Conservation (phyloP, 2,329 filamentous ascomycete species). For the Aspergillus sp. region DNA sequence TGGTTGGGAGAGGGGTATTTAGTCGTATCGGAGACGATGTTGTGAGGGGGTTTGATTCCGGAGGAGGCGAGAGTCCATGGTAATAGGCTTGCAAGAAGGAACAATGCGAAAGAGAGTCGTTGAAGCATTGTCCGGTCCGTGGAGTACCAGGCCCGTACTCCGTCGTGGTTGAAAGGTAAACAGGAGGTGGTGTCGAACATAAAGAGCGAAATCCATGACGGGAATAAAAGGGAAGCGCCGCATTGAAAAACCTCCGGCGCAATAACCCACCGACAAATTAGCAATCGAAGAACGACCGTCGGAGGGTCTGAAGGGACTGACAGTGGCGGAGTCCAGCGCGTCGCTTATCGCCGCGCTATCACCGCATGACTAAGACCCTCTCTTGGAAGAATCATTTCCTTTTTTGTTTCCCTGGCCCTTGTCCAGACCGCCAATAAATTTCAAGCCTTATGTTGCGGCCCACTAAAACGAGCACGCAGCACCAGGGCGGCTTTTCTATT, state of each 20-base stretch:
- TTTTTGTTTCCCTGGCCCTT: background rate
- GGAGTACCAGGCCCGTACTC: no score
- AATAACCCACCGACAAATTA: no score
- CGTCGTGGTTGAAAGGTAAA: no score
- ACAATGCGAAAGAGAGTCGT: background rate
- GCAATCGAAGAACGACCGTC: no score
- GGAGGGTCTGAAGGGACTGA: no score
- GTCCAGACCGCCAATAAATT: background rate
- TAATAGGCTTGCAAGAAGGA: background rate
- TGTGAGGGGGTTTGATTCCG: background rate
- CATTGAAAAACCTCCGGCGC: no score
- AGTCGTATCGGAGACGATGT: constrained; percentile 19
- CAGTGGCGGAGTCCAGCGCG: no score
- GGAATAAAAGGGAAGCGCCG: no score
- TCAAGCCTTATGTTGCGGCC: background rate
- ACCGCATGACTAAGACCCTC: background rate
- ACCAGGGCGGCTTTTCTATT: background rate
- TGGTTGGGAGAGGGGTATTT: constrained; percentile 20
- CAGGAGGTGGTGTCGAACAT: no score
- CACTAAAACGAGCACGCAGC: background rate
- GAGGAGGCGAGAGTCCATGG: background rate
- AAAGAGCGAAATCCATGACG: no score
- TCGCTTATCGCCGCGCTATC: background rate
- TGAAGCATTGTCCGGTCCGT: background rate
- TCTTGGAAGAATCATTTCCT: no score